These are phyloP conservation scores for Sporothrix brasiliensis DNA, from an alignment of 2,329 filamentous ascomycete genomes.

Conservation along the genomic window DNA sequence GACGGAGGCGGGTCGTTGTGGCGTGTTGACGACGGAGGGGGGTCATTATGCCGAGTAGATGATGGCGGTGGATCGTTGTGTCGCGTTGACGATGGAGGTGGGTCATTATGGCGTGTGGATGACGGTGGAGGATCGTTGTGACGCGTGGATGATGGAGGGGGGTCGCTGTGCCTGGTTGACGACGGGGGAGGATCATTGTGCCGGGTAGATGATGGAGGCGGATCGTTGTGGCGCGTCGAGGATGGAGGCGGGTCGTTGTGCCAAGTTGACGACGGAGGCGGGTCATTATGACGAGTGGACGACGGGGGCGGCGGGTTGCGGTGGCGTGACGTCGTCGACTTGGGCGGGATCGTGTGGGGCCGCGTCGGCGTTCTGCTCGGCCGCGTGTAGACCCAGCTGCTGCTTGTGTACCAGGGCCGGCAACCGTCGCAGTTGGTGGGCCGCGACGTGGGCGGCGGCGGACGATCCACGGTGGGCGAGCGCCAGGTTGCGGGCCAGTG, in stretches of 20 bases:
- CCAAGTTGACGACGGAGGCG: not conserved
- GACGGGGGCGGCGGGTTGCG: slow-evolving; percentile 15
- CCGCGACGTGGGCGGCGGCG: slow-evolving; percentile 28
- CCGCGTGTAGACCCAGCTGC: slow-evolving; percentile 30
- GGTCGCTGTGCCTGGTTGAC: not conserved
- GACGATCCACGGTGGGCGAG: slow-evolving; percentile 27
- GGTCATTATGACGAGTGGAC: not conserved
- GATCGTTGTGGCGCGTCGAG: not conserved
- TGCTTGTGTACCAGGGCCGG: slow-evolving; percentile 32
- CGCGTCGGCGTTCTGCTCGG: slow-evolving; percentile 22
- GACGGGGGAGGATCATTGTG: not conserved
- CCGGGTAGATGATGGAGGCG: not conserved
- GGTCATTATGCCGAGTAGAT: not conserved
- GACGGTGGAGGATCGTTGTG: not conserved
- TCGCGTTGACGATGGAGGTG: not conserved
- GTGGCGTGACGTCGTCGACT: slow-evolving; percentile 5
- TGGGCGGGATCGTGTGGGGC: slow-evolving; percentile 14
- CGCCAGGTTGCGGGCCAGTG: slow-evolving; percentile 33
- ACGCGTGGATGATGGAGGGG: not conserved
- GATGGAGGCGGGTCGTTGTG: not conserved
- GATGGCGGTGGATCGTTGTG: not conserved
- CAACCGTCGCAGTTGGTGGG: slow-evolving; percentile 25
- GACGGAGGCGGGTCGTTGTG: not conserved
- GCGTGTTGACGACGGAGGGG: not conserved
- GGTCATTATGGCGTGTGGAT: not conserved